phyloP scores from a whole-genome alignment of 2,329 filamentous ascomycete species.

The Trichoderma gracile region DNA sequence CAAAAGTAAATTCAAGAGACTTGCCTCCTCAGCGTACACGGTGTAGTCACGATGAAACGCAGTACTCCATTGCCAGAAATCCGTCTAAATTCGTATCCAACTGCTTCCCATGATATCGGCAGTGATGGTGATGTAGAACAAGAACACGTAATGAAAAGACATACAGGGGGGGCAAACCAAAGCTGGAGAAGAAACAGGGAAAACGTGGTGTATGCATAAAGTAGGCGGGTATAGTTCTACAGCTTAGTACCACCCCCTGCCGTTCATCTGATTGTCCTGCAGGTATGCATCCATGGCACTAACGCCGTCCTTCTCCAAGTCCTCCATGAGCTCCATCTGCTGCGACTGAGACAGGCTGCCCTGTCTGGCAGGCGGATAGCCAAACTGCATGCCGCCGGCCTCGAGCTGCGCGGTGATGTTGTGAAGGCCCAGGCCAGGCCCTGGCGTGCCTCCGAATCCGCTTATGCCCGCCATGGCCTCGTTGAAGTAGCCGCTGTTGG shows the following conservation, averaged over 20 bases:
- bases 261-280: constrained; percentile 42
- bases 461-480: constrained; percentile 35
- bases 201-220: too few species aligned
- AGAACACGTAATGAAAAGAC: neutral
- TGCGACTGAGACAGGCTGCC: constrained; percentile 77
- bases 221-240: neutral
- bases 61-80: constrained; percentile 15
- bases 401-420: constrained; percentile 34
- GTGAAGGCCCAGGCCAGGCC: constrained; percentile 38
- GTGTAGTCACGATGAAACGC: constrained; percentile 6
- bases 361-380: constrained; percentile 52
- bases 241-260: constrained; percentile 36
- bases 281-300: constrained; percentile 63
- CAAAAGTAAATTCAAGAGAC: neutral
- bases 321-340: constrained; percentile 79
- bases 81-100: constrained; percentile 18
- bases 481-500: constrained; percentile 47
- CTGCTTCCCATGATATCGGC: neutral
- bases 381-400: constrained; percentile 32
- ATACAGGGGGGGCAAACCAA: neutral
- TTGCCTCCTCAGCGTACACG: neutral
- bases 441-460: constrained; percentile 36
- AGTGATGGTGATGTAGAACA: neutral
- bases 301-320: constrained; percentile 69
- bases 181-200: neutral